These are phyloP conservation scores for Penicillium pancosmium DNA, from an alignment of 495 filamentous ascomycete genomes.

Conservation along the genomic window DNA sequence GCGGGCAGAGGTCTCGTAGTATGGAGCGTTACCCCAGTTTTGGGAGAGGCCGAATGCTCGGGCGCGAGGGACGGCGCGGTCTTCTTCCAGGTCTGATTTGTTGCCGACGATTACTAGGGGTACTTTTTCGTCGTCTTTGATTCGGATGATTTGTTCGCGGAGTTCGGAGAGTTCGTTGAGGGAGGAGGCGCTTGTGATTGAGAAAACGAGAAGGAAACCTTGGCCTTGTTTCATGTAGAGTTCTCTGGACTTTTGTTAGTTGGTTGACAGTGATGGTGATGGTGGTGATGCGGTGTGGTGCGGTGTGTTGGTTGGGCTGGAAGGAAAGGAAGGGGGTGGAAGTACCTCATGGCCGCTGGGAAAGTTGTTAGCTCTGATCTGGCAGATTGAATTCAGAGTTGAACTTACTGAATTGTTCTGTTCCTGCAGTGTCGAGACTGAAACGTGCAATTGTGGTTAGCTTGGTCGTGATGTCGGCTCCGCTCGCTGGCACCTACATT, in stretches of 20 bases:
- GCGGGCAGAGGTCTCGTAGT: slow-evolving; percentile 92
- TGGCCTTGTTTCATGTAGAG: slow-evolving; percentile 97
- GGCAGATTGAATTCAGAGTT: slow-evolving; percentile 16
- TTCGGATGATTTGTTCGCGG: slow-evolving; percentile 93
- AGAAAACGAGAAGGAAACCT: slow-evolving; percentile 97
- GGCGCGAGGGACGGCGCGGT: slow-evolving; percentile 78
- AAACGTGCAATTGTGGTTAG: slow-evolving; percentile 7
- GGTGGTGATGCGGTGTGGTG: not conserved
- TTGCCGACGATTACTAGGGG: slow-evolving; percentile 97
- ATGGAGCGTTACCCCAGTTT: slow-evolving; percentile 86
- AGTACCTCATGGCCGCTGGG: slow-evolving; percentile 71
- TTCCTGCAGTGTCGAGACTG: slow-evolving; percentile 94
- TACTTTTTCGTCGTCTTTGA: slow-evolving; percentile 90
- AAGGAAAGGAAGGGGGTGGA: slow-evolving; percentile 11
- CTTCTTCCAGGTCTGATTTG: slow-evolving; percentile 94
- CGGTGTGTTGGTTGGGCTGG: too few relatives aligned
- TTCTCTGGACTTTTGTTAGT: slow-evolving; percentile 57
- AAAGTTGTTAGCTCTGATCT: slow-evolving; percentile 32
- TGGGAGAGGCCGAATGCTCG: slow-evolving; percentile 86
- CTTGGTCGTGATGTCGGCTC: not conserved
- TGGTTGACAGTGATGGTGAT: not conserved
- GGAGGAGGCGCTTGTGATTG: slow-evolving; percentile 86
- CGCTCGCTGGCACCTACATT: slow-evolving; percentile 65
- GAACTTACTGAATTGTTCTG: slow-evolving; percentile 93
- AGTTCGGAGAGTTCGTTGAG: slow-evolving; percentile 85